phyloP scores from a whole-genome alignment of 2,329 filamentous ascomycete species.

The Exserohilum rostratum region DNA sequence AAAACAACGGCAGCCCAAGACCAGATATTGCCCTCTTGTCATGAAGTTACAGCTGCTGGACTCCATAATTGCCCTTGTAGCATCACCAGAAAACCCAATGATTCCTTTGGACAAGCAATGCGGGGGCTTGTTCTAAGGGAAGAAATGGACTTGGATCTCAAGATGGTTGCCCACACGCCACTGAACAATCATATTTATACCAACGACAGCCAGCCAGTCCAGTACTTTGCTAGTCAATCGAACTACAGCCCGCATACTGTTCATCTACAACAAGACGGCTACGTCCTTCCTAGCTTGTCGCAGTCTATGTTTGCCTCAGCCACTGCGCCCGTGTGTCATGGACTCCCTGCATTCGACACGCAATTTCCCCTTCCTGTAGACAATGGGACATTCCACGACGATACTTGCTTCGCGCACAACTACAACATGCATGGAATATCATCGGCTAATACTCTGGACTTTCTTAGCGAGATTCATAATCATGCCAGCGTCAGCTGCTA shows the following conservation, averaged over 20 bases:
- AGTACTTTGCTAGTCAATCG: slow-evolving; percentile 4
- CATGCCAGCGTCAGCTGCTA: slow-evolving; percentile 8
- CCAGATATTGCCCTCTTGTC: neutral
- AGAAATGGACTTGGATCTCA: slow-evolving; percentile 18
- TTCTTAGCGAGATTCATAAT: slow-evolving; percentile 18
- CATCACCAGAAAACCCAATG: neutral
- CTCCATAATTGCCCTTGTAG: neutral
- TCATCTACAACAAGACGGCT: neutral
- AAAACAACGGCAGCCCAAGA: neutral
- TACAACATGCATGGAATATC: slow-evolving; percentile 6
- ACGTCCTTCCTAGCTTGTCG: slow-evolving; percentile 2
- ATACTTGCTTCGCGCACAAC: slow-evolving; percentile 1
- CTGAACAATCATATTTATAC: slow-evolving; percentile 1
- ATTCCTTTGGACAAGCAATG: slow-evolving; percentile 17
- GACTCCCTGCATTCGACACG: slow-evolving; percentile 11
- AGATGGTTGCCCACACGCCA: slow-evolving; percentile 5
- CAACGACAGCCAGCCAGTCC: slow-evolving; percentile 10
- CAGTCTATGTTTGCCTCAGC: neutral
- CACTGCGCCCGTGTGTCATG: slow-evolving; percentile 5
- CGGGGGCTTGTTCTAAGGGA: slow-evolving; percentile 9
- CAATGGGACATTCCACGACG: slow-evolving; percentile 3
- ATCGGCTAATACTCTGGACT: neutral
- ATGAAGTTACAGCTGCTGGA: neutral
- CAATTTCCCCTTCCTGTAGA: slow-evolving; percentile 8
- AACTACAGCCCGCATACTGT: slow-evolving; percentile 8